Evolutionary conservation across 129 eudicot genomes (phyloP), one percentile per base, ranked within the genome.

Genomic region (Flaveria bidentis): DNA sequence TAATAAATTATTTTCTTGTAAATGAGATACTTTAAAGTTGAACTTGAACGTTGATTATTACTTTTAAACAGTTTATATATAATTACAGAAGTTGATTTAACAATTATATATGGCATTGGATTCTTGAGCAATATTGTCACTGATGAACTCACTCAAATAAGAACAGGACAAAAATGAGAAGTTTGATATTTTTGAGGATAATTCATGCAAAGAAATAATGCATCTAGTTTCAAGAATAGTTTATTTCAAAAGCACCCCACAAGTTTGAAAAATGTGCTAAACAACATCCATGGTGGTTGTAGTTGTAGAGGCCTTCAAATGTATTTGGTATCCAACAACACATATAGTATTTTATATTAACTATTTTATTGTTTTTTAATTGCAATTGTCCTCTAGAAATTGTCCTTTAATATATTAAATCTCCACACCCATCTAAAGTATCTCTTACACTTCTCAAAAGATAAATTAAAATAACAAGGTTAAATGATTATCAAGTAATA

Each of bases 231-330:
- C 55, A 23, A 11, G 44, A 65, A 2, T 73, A 55, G 67, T 80
- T 74, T 28, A 80, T 73, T 68, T 61, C 65, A 67, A 68, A 67
- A 56, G 84, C 76, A 74, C 79, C 84, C 80, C 80, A 80, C 84
- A 80, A 74, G 84, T 74, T 80, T 74, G 84, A 80, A 74, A 74
- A 56, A 22, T 80, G 75, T 69, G 79, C 80, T 80, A 80, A 74
- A 74, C 71, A 74, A 80, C 84, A 74, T 67, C 33, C 53, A 74
- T 67, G 76, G 75, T 80, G 76, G 84, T 80, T 80, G 69, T 22
- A 20, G 20, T 80, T 80, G 69, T 22, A 20, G 20, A 79, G 71
- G 23, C 71, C 75, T 57, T 66, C 44, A 55, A 80, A 74, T 74
- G 84, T 56, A 80, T 80, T 80, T 66, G 84, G 84, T 80, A 74